Evolutionary conservation across 176 grass and related monocot species (phyloP).

Genomic region (Miscanthus lutarioriparius): DNA sequence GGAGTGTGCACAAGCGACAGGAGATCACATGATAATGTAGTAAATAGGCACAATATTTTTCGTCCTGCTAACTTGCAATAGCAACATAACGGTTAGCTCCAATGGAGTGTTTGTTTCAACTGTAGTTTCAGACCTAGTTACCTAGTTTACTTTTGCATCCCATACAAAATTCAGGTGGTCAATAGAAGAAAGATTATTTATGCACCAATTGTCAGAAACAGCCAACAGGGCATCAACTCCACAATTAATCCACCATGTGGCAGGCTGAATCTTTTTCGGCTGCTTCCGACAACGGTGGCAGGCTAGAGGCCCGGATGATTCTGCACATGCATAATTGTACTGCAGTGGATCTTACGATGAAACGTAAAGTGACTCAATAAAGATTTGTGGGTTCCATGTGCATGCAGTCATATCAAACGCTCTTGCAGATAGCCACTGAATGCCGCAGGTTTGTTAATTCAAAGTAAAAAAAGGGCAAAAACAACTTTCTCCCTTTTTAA

Average conservation of each 20-base stretch:
- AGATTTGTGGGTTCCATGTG: conserved; percentile 54
- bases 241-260: conserved; percentile 57
- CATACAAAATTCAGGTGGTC: conserved; percentile 37
- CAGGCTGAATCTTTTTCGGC: conserved; percentile 41
- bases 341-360: conserved; percentile 57
- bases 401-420: conserved; percentile 38
- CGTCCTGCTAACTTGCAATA: background rate
- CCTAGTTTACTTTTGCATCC: conserved; percentile 34
- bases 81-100: conserved; percentile 16
- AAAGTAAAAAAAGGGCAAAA: background rate
- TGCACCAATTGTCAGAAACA: conserved; percentile 34
- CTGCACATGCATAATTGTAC: conserved; percentile 55
- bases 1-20: background rate
- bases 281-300: conserved; percentile 47
- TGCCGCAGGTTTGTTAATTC: conserved; percentile 14
- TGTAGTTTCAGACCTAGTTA: conserved; percentile 31
- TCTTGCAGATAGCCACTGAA: conserved; percentile 26
- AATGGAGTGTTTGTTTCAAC: conserved; percentile 30
- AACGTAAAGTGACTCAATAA: conserved; percentile 49
- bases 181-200: conserved; percentile 45
- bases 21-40: conserved; percentile 15
- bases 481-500: background rate
- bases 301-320: conserved; percentile 51
- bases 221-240: conserved; percentile 34
- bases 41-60: conserved; percentile 7